Evolutionary conservation across 106 monocot genomes (phyloP), one percentile per base, ranked within the genome.

Genomic region (Platanthera zijinensis): DNA sequence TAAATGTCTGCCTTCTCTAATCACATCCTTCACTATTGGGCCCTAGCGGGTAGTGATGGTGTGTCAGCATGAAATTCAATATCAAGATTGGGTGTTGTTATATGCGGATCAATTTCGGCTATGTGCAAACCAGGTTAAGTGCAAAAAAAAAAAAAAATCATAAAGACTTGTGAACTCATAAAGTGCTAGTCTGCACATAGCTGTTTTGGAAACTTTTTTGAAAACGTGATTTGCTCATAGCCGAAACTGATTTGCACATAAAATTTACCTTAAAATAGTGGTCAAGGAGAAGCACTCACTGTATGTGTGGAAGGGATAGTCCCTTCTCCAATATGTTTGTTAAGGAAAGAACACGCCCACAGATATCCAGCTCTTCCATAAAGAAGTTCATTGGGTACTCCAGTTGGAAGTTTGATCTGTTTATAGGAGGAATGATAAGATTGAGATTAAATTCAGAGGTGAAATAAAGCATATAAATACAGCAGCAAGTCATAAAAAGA

Each of bases 341-440:
- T 89, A 66, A 96, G 79, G 80, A 91, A 96, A 18, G 80, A 85
- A 81, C 93, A 96, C 15, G 90, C 87, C 93, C 93, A 96, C 48
- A 96, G 57, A 78, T 90, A 96, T 4, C 96, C 96, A 53, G 85
- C 85, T 85, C 89, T 96, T 69, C 96, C 96, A 78, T 93, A 96
- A 50, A 93, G 52, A 78, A 96, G 84, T 59, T 96, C 96, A 77
- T 88, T 93, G 28, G 93, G 91, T 78, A 89, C 83, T 14, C 83
- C 82, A 74, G 59, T 28, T 17, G 83, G 78, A 57, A 96, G 8
- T 22, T 51, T 87, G 72, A 96, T 92, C 95, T 95, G 88, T 77
- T 72, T 14, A 47, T 6, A 72, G 22, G 11, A 72, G 48, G 50
- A 48, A 72, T 51, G 72, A 3, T 0, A 18, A 47, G n/a, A 15